A percentile compares a stretch with the other conserved stretches of the same genome.
These are phyloP conservation scores for Magnusiomyces tetraspermus DNA, from an alignment of 1,139 yeast genomes.

Conservation along the genomic window DNA sequence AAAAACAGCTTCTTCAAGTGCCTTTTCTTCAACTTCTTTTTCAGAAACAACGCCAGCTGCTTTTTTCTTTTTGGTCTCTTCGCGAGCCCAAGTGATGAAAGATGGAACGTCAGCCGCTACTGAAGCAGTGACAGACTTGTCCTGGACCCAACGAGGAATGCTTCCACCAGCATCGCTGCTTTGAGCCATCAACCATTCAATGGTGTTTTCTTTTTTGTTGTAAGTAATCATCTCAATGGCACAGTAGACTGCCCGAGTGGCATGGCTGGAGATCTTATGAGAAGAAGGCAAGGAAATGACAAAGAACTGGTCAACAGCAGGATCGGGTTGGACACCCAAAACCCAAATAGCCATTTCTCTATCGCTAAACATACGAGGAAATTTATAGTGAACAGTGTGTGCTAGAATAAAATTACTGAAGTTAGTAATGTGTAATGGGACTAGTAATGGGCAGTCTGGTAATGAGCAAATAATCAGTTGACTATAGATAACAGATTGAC, in stretches of 20 bases:
- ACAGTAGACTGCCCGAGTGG: constrained; percentile 37
- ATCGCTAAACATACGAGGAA: constrained; percentile 41
- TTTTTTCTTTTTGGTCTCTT: neutral
- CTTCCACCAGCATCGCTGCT: constrained; percentile 58
- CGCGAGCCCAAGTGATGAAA: constrained; percentile 51
- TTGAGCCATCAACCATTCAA: constrained; percentile 58
- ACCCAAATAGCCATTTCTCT: constrained; percentile 56
- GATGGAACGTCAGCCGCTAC: constrained; percentile 61
- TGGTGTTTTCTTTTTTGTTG: constrained; percentile 34
- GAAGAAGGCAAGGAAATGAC: constrained; percentile 44
- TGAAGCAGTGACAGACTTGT: constrained; percentile 45
- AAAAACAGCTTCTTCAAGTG: neutral
- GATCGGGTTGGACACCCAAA: constrained; percentile 33
- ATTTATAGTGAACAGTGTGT: constrained; percentile 37
- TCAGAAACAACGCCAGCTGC: neutral
- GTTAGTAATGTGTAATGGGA: too few species aligned
- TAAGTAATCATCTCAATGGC: constrained; percentile 47
- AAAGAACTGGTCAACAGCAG: constrained; percentile 35
- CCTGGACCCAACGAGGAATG: constrained; percentile 56
- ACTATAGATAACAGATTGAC: too few species aligned
- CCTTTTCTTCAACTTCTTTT: neutral
- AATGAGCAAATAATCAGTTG: too few species aligned
- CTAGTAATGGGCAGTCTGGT: too few species aligned
- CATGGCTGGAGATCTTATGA: constrained; percentile 21
- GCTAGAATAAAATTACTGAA: too few species aligned